Conservation (phyloP, 768 basidiomycete genomes). For the Cyathus striatus region DNA sequence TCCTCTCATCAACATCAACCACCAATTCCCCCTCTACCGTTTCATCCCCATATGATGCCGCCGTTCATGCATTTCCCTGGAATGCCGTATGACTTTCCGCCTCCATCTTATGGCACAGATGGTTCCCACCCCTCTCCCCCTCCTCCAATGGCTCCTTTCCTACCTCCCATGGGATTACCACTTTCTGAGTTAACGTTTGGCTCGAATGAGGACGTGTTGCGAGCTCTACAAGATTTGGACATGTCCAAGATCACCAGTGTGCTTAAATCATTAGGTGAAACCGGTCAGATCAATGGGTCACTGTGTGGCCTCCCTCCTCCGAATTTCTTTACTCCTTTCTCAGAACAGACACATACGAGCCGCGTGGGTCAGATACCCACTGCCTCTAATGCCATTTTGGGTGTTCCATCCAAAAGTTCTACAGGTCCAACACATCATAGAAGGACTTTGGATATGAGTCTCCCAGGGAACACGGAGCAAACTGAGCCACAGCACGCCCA, state of each 20-base stretch:
- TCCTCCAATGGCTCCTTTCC: too few relatives aligned
- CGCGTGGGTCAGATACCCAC: slow-evolving; percentile 36
- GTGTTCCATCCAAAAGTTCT: slow-evolving; percentile 26
- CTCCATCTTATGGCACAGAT: slow-evolving; percentile 13
- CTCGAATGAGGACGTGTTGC: slow-evolving; percentile 71
- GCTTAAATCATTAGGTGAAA: slow-evolving; percentile 60
- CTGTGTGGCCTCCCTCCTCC: slow-evolving; percentile 18
- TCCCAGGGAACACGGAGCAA: slow-evolving; percentile 33
- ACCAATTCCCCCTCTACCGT: slow-evolving; percentile 20
- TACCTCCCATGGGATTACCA: slow-evolving; percentile 12
- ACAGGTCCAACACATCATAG: slow-evolving; percentile 18
- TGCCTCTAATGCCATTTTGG: slow-evolving; percentile 37
- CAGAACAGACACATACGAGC: slow-evolving; percentile 20
- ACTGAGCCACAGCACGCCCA: slow-evolving; percentile 55
- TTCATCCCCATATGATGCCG: slow-evolving; percentile 22
- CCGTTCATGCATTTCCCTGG: slow-evolving; percentile 22
- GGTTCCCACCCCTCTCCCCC: slow-evolving; percentile 9
- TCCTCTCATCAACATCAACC: slow-evolving; percentile 20
- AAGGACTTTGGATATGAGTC: slow-evolving; percentile 37
- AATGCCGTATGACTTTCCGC: slow-evolving; percentile 18
- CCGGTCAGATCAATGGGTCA: slow-evolving; percentile 37
- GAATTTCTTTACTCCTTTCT: slow-evolving; percentile 14
- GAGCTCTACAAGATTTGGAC: slow-evolving; percentile 69
- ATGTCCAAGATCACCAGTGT: slow-evolving; percentile 65
- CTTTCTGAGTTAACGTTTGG: slow-evolving; percentile 37